Evolutionary conservation across 495 filamentous ascomycete genomes (phyloP), one percentile per base, ranked within the genome.

Genomic region (Gamarada debralockiae): DNA sequence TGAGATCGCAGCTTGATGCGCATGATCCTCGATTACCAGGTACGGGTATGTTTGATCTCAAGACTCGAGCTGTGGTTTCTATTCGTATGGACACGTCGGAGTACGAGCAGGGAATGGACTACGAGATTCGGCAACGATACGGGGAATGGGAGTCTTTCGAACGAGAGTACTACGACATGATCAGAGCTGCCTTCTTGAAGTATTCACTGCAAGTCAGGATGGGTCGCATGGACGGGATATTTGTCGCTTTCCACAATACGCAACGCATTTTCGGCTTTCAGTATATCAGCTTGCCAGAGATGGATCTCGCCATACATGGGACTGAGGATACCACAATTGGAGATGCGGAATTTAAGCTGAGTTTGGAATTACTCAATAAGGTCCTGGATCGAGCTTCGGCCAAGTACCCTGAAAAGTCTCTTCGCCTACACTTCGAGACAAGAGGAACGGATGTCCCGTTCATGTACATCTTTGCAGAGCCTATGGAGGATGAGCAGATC

Each of bases 191-290:
- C 6, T 95, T 99, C 73, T 72, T 99, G 51, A 97, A 97, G 61
- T 99, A 99, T 65, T 95, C 91, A 4, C 75, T 99, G 21, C 93
- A 99, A 66, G 93, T 92, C 29, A 84, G 93, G 20, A 90, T 97
- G 76, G 93, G 93, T 23, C 83, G 95, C 18, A 99, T 99, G 93
- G 92, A 97, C 57, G 93, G 93, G 45, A 97, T 97, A 44, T 97
- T 97, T 59, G 89, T 97, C n/a, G 95, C 95, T 12, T 97, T 83
- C 66, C 93, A 99, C 70, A 99, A 99, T 61, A 84, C 89, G 4
- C 78, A 95, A 65, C 83, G 90, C 29, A 95, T 99, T 38, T 99
- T 99, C 64, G 93, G 93, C 0, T 99, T 99, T 68, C 93, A 97
- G 67, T 99, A 99, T 62, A 73, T 99, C 48, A 81, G 82, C 50